Percentiles rank a stretch among this genome's conserved stretches.
These are phyloP conservation scores for Colletotrichum brevisporum DNA, from an alignment of 2,329 filamentous ascomycete genomes.

Conservation along the genomic window DNA sequence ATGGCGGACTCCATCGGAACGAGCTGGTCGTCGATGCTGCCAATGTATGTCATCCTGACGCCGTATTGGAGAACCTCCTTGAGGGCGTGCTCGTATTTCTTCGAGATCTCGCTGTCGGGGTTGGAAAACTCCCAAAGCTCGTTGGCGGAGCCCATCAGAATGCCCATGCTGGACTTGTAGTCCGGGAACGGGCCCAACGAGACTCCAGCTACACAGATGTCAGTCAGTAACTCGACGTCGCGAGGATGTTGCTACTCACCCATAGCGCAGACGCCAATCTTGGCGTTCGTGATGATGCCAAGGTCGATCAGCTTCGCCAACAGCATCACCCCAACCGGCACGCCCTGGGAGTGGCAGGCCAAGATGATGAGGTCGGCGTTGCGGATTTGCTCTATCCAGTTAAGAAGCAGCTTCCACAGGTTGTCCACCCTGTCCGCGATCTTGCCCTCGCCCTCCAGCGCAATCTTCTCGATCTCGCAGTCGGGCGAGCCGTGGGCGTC, in stretches of 20 bases:
- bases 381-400: constrained; percentile 93
- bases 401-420: constrained; percentile 93
- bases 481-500: constrained; percentile 79
- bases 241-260: constrained; percentile 51
- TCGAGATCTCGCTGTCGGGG: constrained; percentile 84
- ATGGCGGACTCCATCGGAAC: constrained; percentile 93
- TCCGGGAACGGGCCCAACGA: constrained; percentile 94
- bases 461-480: constrained; percentile 91
- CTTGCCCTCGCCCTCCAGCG: constrained; percentile 93
- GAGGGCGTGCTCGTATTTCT: constrained; percentile 83
- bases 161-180: constrained; percentile 88
- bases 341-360: constrained; percentile 96
- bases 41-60: constrained; percentile 87
- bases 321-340: constrained; percentile 93
- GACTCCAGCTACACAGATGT: constrained; percentile 76
- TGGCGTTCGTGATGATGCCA: constrained; percentile 82
- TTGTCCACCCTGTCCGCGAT: constrained; percentile 92
- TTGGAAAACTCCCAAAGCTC: constrained; percentile 96
- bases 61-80: constrained; percentile 83
- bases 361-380: constrained; percentile 90
- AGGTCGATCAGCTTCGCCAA: constrained; percentile 93
- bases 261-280: constrained; percentile 89
- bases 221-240: neutral
- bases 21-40: constrained; percentile 96
- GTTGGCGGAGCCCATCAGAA: constrained; percentile 90